Evolutionary conservation across 331 rosid species (phyloP), one percentile per base, ranked within the genome.

Genomic region (Acacia concinna): DNA sequence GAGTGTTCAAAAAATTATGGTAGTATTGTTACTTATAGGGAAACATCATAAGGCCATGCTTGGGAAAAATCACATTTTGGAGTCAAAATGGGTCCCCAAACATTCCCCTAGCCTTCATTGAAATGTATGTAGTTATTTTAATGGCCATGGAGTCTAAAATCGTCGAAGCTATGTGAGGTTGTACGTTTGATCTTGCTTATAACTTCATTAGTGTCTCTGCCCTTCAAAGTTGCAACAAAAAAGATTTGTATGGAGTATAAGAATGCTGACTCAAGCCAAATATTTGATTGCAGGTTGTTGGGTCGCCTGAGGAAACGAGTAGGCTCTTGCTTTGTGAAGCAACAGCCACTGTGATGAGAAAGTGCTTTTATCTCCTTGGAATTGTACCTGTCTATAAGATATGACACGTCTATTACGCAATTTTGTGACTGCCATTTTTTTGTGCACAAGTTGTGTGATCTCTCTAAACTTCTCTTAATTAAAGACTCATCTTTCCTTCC

Each of bases 291-390:
- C 85, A 96, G 99, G 99, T 95, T 35, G 88, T 91, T 5, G 97
- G 99, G 8, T 84, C 93, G 1, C 69, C 97, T 1, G 96, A 90
- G 67, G 99, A 95, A 87, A 89, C 93, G 6, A 91, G 99, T 68
- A 71, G 97, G 84, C 97, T 95, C 35, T 85, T 95, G 88, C 91
- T 93, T 46, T 95, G 97, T 71, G 99, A 95, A 86, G 99, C 97
- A 74, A 93, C 99, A 1, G 97, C 91, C 75, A 79, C 49, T 25
- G 97, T 95, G 85, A 95, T 93, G 96, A 89, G 97, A 70, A 90
- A 93, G 78, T 93, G 97, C 86, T 95, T 93, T 78, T 12, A 90
- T 82, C 94, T 95, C 44, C 96, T 91, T 1, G 99, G 99, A 68
- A 93, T 95, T 35, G 85, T 65, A 32, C 97, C 97, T 59, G 99